Conservation (phyloP, 768 basidiomycete species). For the Mycena indigotica region DNA sequence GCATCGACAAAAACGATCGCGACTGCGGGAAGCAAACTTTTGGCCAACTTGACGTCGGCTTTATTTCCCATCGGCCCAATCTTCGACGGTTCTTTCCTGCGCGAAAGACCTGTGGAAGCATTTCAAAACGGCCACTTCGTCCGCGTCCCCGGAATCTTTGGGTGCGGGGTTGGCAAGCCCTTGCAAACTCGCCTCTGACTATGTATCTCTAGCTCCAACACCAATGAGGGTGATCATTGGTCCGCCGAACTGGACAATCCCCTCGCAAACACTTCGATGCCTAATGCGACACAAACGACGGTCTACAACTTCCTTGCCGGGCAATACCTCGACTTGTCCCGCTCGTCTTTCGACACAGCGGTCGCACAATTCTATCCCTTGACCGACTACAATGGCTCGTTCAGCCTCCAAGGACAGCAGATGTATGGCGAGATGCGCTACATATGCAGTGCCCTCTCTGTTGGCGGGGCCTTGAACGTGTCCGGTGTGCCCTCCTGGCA, state of each 20-base stretch:
- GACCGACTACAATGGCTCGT: conserved; percentile 33
- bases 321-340: conserved; percentile 38
- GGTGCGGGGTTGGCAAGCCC: background rate
- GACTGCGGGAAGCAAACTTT: background rate
- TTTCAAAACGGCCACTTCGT: background rate
- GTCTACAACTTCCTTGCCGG: conserved; percentile 46
- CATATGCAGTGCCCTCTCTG: conserved; percentile 44
- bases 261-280: conserved; percentile 41
- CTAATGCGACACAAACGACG: conserved; percentile 39
- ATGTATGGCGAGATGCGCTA: conserved; percentile 50
- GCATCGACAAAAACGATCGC: background rate
- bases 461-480: conserved; percentile 30
- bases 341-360: conserved; percentile 33
- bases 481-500: conserved; percentile 32
- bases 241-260: conserved; percentile 36
- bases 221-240: conserved; percentile 46
- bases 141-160: background rate
- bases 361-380: conserved; percentile 38
- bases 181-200: background rate
- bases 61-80: conserved; percentile 1
- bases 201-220: conserved; percentile 35
- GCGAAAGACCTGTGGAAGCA: background rate
- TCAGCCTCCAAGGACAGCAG: conserved; percentile 44
- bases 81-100: background rate
- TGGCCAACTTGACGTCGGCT: background rate